Base-by-base conservation (phyloP, 805 yeast genomes). In the Myxozyma neglecta region DNA sequence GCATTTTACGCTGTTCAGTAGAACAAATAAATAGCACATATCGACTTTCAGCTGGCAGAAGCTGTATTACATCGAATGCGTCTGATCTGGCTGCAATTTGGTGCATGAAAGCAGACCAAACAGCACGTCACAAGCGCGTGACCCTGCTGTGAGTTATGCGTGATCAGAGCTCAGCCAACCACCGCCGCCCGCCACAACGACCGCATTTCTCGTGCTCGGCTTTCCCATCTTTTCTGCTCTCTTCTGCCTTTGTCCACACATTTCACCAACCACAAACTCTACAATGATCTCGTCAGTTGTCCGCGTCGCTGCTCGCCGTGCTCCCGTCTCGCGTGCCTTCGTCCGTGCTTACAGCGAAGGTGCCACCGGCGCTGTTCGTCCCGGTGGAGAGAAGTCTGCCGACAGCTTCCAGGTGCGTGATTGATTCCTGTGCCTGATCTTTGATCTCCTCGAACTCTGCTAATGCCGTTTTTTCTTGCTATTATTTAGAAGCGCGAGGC, bases 401-500 rank as follows among this genome's bases (percentile, higher is more conserved):
- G 87, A 88, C 78, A 79, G 83, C 70, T 83, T 60, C 64, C 54
- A 56, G 16, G 60, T 54, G 43, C 29, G 63, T 56, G 20, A 16
- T 6, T 46, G 50, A 18, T 46, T 3, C 29, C 29, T 44, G 20
- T 32, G 35, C 32, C 10, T n/a, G 43, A 35, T 7, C 5, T 24
- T 5, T 24, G 29, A 24, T 24, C 29, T 24, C 29, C 29, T 6
- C 34, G n/a, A 20, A n/a, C 9, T 42, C 16, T 20, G 24, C 11
- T 34, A 18, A 43, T 50, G 10, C 36, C 42, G 35, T 16, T 11
- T 18, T 18, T 50, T 36, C 14, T 4, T 36, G 44, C 16, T 14
- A 20, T 76, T 70, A 69, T 63, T 6, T 44, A 82, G 82, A 90
- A 91, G 75, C 91, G 96, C 76, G 99, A 94, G 82, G 87, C 84